Percentiles rank a stretch among this genome's conserved stretches.
Conservation (phyloP, 331 rosid species). For the Stylosanthes scabra region DNA sequence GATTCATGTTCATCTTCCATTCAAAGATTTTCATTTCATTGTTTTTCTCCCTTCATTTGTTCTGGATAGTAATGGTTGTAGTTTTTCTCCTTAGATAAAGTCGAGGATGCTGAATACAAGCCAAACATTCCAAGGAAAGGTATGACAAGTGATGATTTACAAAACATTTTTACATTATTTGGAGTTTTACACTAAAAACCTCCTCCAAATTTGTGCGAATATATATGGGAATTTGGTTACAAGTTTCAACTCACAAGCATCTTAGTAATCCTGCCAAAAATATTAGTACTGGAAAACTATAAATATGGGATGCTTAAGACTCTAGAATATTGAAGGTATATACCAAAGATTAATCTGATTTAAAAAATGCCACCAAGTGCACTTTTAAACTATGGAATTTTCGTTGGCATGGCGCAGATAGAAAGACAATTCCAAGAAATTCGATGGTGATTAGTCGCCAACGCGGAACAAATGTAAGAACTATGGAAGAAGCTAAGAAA, state of each 20-base stretch:
- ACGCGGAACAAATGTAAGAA: neutral
- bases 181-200: too few species aligned
- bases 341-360: too few species aligned
- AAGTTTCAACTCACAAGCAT: too few species aligned
- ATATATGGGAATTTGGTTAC: too few species aligned
- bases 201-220: too few species aligned
- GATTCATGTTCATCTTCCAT: neutral
- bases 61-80: neutral
- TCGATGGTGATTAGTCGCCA: neutral
- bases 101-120: neutral
- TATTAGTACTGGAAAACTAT: too few species aligned
- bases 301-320: too few species aligned
- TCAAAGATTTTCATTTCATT: neutral
- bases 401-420: neutral
- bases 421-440: neutral
- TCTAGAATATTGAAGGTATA: too few species aligned
- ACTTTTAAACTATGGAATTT: neutral
- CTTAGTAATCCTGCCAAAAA: too few species aligned
- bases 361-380: neutral
- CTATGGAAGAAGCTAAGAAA: constrained; percentile 5
- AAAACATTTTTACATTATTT: too few species aligned
- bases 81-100: neutral
- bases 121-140: neutral
- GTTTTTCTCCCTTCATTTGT: too few species aligned
- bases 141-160: neutral